Percentiles rank a stretch among this genome's conserved stretches.
Evolutionary conservation across 2,329 filamentous ascomycete genomes (phyloP).

Genomic region (Sporothrix inflata): DNA sequence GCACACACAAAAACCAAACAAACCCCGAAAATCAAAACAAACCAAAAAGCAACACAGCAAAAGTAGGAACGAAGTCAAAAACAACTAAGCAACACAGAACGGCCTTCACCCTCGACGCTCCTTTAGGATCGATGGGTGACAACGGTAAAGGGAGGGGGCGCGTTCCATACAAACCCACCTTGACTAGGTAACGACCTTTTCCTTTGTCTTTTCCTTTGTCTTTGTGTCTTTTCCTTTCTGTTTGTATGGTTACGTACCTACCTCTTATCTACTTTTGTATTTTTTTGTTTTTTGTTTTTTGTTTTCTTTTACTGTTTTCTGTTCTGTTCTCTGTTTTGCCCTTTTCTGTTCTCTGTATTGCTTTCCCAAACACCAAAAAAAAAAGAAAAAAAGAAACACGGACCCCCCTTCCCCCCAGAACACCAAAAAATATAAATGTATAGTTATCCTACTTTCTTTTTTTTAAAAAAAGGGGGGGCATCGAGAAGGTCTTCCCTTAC

Average conservation of each 20-base stretch:
- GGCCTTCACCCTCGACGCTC: background rate
- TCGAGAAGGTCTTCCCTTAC: no score
- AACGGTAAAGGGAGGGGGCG: background rate
- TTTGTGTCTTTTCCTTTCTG: background rate
- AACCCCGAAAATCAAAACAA: no score
- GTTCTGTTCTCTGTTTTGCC: background rate
- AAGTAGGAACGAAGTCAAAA: background rate
- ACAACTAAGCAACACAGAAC: background rate
- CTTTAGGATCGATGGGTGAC: background rate
- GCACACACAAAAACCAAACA: no score
- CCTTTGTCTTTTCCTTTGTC: background rate
- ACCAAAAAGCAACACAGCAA: no score
- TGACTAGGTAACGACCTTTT: background rate
- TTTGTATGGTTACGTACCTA: background rate
- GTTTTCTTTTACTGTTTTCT: no score
- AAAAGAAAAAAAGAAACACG: background rate
- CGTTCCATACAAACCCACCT: conserved; percentile 1
- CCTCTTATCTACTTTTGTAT: background rate
- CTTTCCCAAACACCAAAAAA: background rate
- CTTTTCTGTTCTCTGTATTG: background rate
- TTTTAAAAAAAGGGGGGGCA: no score
- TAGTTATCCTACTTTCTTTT: no score
- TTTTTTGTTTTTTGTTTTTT: background rate
- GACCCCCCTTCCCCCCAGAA: no score
- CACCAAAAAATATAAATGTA: background rate